Percentiles rank a stretch among this genome's conserved stretches.
Conservation (phyloP, 163 green algal species). For the Trebouxiophyceae sp. region DNA sequence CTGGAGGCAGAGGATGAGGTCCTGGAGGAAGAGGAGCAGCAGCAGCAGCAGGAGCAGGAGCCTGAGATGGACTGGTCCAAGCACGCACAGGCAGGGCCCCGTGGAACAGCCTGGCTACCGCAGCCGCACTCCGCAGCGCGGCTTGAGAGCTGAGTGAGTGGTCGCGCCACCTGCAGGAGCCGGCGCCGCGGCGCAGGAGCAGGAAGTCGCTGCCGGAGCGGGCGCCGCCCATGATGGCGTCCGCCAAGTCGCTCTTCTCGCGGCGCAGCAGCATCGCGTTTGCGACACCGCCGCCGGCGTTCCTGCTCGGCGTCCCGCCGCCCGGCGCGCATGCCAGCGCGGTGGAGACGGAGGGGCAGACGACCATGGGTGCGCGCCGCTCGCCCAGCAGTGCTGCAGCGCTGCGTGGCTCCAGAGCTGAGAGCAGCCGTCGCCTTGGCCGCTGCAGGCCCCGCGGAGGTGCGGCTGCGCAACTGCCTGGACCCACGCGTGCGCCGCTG, state of each 20-base stretch:
- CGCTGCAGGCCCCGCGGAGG: slow-evolving; percentile 22
- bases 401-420: background rate
- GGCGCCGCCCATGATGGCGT: slow-evolving; percentile 22
- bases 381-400: background rate
- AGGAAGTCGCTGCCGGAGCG: slow-evolving; percentile 35
- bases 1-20: too few relatives aligned
- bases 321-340: background rate
- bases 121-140: too few relatives aligned
- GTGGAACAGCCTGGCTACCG: too few relatives aligned
- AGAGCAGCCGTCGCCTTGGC: slow-evolving; percentile 1
- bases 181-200: slow-evolving; percentile 23
- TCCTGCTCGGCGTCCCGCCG: background rate
- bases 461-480: slow-evolving; percentile 46
- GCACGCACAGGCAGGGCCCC: too few relatives aligned
- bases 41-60: too few relatives aligned
- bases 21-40: too few relatives aligned
- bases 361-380: background rate
- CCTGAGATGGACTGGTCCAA: too few relatives aligned
- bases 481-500: slow-evolving; percentile 31
- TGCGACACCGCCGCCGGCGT: slow-evolving; percentile 1
- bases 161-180: slow-evolving; percentile 5
- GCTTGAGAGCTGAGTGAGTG: too few relatives aligned
- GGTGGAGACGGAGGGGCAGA: background rate
- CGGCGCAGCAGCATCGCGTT: slow-evolving; percentile 2
- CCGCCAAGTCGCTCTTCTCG: slow-evolving; percentile 34